Base-by-base conservation (phyloP, 2,329 filamentous ascomycete genomes). In the Fusarium goolgardi region DNA sequence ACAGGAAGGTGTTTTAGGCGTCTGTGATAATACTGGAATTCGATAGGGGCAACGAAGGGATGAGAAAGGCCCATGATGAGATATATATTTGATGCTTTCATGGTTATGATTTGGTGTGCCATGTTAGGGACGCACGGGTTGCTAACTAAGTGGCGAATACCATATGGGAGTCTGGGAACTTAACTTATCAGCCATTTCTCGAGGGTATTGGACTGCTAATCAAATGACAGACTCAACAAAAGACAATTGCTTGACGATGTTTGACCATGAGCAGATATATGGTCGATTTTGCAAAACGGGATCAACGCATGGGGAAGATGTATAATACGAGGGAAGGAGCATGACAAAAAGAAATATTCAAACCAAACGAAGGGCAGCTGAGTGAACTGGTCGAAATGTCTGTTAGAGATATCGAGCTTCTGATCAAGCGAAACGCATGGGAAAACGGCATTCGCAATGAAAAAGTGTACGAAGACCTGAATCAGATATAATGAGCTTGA, bases 51-150 rank as follows among this genome's bases (percentile, higher is more conserved):
- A 54, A 34, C 20, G 27, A 32, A 50, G 23, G 47, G 32, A 39
- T n/a, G 10, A 34, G 13, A 31, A 8, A 27, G 10, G 35, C 21
- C 20, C 12, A 0, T n/a, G 51, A 35, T 35, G 18, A 25, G 25
- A 54, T 55, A 21, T 67, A 29, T 32, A 68, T 62, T 69, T 66
- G 55, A 69, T 23, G 65, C 23, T 62, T 55, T 62, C 55, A 69
- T 20, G 59, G 55, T 51, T 23, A 45, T 55, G 32, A 35, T 60
- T 27, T 34, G 32, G 29, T 59, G 45, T 32, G n/a, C 25, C 16
- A n/a, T 25, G 4, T 15, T 40, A 27, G 43, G 31, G 21, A 31
- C 57, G 40, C 40, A 35, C n/a, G 37, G 58, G 44, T 32, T 29
- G 20, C 35, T 9, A 21, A 21, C 27, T 18, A 27, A 15, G 12